Evolutionary conservation across 257 asterid species (phyloP), one percentile per base, ranked within the genome.

Genomic region (Agastache rugosa): DNA sequence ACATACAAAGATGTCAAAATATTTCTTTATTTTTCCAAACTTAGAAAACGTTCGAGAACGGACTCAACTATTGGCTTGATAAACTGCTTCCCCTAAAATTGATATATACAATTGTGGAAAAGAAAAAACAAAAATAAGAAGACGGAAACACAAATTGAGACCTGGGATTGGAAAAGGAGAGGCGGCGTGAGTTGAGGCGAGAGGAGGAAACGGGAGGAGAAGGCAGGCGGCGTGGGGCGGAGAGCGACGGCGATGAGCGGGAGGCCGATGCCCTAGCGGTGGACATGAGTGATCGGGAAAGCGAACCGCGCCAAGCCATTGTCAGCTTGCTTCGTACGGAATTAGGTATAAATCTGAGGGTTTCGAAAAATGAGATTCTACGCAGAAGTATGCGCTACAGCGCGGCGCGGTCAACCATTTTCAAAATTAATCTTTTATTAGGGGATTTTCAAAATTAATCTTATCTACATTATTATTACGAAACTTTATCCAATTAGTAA

Each of bases 281-380:
- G 82, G 96, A 79, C 75, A 77, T 51, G 63, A 93, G 79, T 37
- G 98, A 85, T 82, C 97, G 83, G 79, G 92, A 84, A 75, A 92
- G 16, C 14, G 97, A 87, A 76, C 96, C 96, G 65, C 92, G 96
- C 92, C 91, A 92, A 83, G 99, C 97, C 99, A 94, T 94, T 80
- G 61, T 14, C 60, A 71, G n/a, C n/a, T 41, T 53, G 82, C 16
- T 65, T 31, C 29, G 69, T 29, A 45, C 8, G 50, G 65, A 58
- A 22, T 42, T 50, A 37, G 47, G 60, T 76, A 15, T 63, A 45
- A 56, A 45, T 35, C 56, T n/a, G 78, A 61, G 85, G 89, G 89
- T 74, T 86, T 82, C 60, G 19, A 84, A 79, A 61, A 69, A 41
- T 63, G 22, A 65, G 77, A 48, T 79, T 79, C 53, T 55, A 77